phyloP scores from a whole-genome alignment of 352 stramenopile genomes.

The Pythium diclinum region DNA sequence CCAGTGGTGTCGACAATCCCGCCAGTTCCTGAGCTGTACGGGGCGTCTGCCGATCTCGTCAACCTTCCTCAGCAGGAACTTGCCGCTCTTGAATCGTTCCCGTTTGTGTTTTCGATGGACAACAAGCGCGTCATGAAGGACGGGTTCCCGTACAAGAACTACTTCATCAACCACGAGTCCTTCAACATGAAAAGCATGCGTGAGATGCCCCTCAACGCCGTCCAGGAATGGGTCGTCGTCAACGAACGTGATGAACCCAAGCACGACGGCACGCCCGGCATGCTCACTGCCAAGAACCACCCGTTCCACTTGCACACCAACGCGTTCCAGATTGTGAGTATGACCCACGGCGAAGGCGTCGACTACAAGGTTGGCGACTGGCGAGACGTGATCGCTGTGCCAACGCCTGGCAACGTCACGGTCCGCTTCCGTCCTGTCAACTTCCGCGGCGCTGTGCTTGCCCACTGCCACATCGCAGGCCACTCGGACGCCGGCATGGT shows the following conservation, averaged over 20 bases:
- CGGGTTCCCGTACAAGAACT: conserved; percentile 68
- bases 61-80: conserved; percentile 31
- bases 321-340: conserved; percentile 74
- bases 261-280: conserved; percentile 18
- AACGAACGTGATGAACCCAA: conserved; percentile 44
- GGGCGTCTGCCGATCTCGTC: conserved; percentile 31
- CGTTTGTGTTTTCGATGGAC: conserved; percentile 60
- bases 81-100: conserved; percentile 36
- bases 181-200: conserved; percentile 49
- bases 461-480: conserved; percentile 78
- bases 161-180: conserved; percentile 65
- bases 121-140: conserved; percentile 38
- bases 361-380: conserved; percentile 80
- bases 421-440: conserved; percentile 75
- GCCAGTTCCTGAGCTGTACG: conserved; percentile 40
- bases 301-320: conserved; percentile 87
- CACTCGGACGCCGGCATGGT: conserved; percentile 85
- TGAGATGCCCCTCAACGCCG: conserved; percentile 47
- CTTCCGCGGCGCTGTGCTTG: conserved; percentile 53
- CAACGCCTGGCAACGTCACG: conserved; percentile 72
- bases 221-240: conserved; percentile 76
- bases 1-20: conserved; percentile 33
- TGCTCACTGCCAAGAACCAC: conserved; percentile 59
- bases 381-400: conserved; percentile 77
- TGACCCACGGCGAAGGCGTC: conserved; percentile 59